Base-by-base conservation (phyloP, 257 asterid genomes). In the Thymus mandschuricus region DNA sequence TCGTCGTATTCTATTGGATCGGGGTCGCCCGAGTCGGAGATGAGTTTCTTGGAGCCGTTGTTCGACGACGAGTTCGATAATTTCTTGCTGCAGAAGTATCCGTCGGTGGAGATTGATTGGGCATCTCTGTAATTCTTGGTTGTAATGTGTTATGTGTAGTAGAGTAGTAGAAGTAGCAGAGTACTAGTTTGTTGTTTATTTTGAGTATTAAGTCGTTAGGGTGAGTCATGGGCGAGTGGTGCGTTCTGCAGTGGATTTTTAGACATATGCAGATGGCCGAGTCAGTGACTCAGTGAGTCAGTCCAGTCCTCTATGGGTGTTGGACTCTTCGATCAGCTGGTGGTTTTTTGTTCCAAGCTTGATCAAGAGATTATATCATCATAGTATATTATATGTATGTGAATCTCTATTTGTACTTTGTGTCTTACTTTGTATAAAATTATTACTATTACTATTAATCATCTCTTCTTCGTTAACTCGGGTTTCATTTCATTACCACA, bases 31-130 rank as follows among this genome's bases (percentile, higher is more conserved):
- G 89, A 86, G 59, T 82, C 92, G 7, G 92, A 70, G 4, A 56
- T 78, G 8, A 75, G 83, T 52, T 85, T 84, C 60, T 27, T 87
- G 27, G 88, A 81, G 80, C 76, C 85, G 5, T 69, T 78, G 0
- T 84, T 82, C 34, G 82, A 72, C 3, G 82, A 72, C 1, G 82
- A 72, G 8, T 80, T 51, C 2, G 79, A 73, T 5, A 71, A 83
- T 63, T 68, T 79, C 74, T 52, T 83, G 75, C 69, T 92, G 90
- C 78, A 80, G 8, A 92, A 92, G 84, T 86, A 8, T 21, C 98
- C 97, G 1, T 92, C 98, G 0, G 88, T 90, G 79, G 98, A 92
- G 93, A 92, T 92, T 66, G 97, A 92, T 83, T 92, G 98, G 98
- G 95, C 86, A 30, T 71, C 98, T 74, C 70, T 91, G 66, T 82